Evolutionary conservation across 73 alveolate genomes (phyloP).

Genomic region (Stentor coeruleus): DNA sequence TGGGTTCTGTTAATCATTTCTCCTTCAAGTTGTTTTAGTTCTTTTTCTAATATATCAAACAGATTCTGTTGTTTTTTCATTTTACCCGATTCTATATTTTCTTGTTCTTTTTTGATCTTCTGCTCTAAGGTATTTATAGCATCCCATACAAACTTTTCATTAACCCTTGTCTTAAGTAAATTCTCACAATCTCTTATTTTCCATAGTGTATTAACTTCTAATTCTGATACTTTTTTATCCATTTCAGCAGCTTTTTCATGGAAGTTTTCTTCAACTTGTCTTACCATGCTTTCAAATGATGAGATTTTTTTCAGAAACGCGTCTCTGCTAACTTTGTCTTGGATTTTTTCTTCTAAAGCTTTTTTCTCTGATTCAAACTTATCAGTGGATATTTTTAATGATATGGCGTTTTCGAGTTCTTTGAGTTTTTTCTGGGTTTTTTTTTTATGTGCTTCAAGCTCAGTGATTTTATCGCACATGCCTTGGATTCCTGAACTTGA

Average conservation of each 20-base stretch:
- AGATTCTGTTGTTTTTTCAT: not conserved
- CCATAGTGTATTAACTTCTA: conserved; percentile 17
- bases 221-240: conserved; percentile 6
- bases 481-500: not conserved
- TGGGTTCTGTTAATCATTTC: not conserved
- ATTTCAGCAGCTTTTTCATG: not conserved
- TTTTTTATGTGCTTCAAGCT: not conserved
- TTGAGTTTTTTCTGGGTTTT: not conserved
- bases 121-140: not conserved
- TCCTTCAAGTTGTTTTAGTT: not conserved
- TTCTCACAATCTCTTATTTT: conserved; percentile 29
- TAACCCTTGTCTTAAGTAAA: conserved; percentile 15
- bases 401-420: not conserved
- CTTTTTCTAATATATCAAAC: not conserved
- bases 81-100: not conserved
- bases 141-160: conserved; percentile 23
- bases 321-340: not conserved
- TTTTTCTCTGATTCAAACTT: not conserved
- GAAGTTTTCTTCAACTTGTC: not conserved
- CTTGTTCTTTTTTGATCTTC: conserved; percentile 12
- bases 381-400: not conserved
- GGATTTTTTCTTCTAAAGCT: not conserved
- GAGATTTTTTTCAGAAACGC: conserved; percentile 12
- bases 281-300: not conserved
- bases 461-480: not conserved